Base-by-base conservation (phyloP, 2,329 filamentous ascomycete species). In the Cytospora leucostoma region DNA sequence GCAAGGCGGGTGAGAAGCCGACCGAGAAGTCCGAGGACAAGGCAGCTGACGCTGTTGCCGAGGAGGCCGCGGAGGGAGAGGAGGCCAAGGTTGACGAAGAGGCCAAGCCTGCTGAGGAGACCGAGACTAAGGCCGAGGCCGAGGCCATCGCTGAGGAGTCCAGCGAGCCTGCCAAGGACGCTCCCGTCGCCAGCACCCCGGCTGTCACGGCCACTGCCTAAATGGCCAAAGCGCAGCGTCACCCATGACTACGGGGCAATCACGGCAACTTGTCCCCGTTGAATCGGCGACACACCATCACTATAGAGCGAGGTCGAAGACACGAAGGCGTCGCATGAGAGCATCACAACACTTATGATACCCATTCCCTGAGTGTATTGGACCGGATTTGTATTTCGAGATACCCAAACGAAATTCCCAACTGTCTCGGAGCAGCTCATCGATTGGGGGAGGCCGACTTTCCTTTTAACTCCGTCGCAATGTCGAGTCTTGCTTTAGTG, bases 311-410 rank as follows among this genome's bases (percentile, higher is more conserved):
- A 70, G 69, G 67, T 70, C 70, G 67, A 67, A 65, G 66, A 63
- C 58, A 64, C 65, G 61, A 60, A 65, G 63, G 63, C 62, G 63
- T 61, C 59, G 61, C 59, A 67, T 65, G 65, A 67, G 65, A 67
- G 66, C 65, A 65, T 66, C 59, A 59, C 62, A 64, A 53, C 59
- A 65, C 62, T 65, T 62, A 59, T 63, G 62, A 65, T 65, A 66
- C 62, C 65, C 65, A 62, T 59, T 60, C 59, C 63, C 60, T 61
- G 62, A 63, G 65, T 63, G 62, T 65, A 65, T 56, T 59, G 79
- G 76, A 78, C 76, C 79, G 78, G 79, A 78, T 81, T 77, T 83
- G 81, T 80, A 83, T 84, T 82, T 83, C 78, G 78, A 81, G 80
- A 82, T 82, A 82, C 80, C 80, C 80, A 79, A 77, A 80, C 77